phyloP scores from a whole-genome alignment of 352 stramenopile species.

The Globisporangium rhizosaccharum region DNA sequence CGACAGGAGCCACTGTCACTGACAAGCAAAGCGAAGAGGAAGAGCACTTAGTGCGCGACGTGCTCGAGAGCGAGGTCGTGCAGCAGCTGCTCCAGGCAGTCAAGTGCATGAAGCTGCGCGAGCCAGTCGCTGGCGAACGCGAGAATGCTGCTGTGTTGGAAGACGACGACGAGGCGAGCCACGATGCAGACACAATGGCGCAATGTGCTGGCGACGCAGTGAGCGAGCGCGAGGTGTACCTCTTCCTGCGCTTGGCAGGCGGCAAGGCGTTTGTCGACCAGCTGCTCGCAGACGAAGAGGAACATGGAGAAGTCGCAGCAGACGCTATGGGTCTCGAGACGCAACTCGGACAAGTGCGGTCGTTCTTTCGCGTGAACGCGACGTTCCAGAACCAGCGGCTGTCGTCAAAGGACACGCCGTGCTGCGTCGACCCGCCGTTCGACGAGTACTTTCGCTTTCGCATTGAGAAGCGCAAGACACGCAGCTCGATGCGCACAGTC shows the following conservation, averaged over 20 bases:
- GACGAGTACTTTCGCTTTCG: slow-evolving; percentile 63
- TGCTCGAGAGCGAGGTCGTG: slow-evolving; percentile 73
- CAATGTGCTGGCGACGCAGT: background rate
- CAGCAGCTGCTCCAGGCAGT: slow-evolving; percentile 56
- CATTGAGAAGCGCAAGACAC: slow-evolving; percentile 31
- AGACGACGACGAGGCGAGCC: background rate
- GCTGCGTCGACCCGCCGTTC: slow-evolving; percentile 57
- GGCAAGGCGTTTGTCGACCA: slow-evolving; percentile 77
- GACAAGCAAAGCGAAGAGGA: slow-evolving; percentile 11
- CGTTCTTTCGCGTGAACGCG: slow-evolving; percentile 49
- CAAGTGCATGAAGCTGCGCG: slow-evolving; percentile 17
- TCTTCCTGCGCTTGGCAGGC: slow-evolving; percentile 53
- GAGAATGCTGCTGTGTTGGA: background rate
- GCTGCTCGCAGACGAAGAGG: slow-evolving; percentile 26
- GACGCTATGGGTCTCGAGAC: slow-evolving; percentile 9
- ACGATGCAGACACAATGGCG: background rate
- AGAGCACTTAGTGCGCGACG: slow-evolving; percentile 42
- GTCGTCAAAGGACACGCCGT: slow-evolving; percentile 35
- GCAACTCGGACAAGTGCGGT: slow-evolving; percentile 35
- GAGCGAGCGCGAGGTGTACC: slow-evolving; percentile 18
- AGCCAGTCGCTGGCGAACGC: background rate
- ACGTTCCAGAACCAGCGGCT: slow-evolving; percentile 58
- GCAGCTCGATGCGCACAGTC: background rate
- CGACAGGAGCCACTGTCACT: background rate
- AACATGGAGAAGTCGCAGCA: slow-evolving; percentile 11